A percentile compares a stretch with the other conserved stretches of the same genome.
Conservation (phyloP, 352 stramenopile genomes). For the Pythium aristosporum region DNA sequence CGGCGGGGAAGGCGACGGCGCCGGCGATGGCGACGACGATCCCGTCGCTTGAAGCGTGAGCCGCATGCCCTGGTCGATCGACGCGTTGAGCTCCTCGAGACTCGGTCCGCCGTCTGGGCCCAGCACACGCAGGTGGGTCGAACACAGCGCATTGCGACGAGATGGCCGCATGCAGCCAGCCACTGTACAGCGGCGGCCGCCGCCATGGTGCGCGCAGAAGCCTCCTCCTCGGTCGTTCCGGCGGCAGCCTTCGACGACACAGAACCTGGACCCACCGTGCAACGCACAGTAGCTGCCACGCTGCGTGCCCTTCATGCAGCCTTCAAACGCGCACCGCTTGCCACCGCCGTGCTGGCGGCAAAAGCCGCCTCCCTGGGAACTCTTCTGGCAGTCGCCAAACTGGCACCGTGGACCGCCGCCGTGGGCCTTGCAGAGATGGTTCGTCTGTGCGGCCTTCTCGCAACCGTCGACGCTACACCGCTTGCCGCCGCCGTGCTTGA, state of each 20-base stretch:
- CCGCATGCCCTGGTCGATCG: slow-evolving; percentile 11
- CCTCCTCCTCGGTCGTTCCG: slow-evolving; percentile 53
- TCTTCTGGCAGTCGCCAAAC: slow-evolving; percentile 42
- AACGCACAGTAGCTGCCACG: slow-evolving; percentile 37
- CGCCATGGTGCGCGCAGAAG: slow-evolving; percentile 41
- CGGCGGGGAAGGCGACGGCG: neutral
- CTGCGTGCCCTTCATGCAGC: slow-evolving; percentile 47
- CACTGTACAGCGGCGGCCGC: slow-evolving; percentile 77
- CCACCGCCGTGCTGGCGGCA: slow-evolving; percentile 50
- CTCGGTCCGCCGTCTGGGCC: slow-evolving; percentile 20
- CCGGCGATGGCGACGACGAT: slow-evolving; percentile 11
- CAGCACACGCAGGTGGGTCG: slow-evolving; percentile 55
- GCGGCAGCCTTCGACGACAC: slow-evolving; percentile 70
- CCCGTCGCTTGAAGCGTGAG: neutral
- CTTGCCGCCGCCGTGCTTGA: slow-evolving; percentile 85
- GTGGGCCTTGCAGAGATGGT: slow-evolving; percentile 47
- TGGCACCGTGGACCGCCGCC: slow-evolving; percentile 46
- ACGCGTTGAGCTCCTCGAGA: slow-evolving; percentile 19
- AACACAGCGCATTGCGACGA: slow-evolving; percentile 78
- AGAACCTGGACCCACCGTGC: slow-evolving; percentile 66
- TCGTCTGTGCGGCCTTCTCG: slow-evolving; percentile 59
- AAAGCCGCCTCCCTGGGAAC: slow-evolving; percentile 45
- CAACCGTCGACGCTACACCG: slow-evolving; percentile 78
- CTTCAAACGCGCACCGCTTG: slow-evolving; percentile 35
- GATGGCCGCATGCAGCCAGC: slow-evolving; percentile 68